phyloP scores from a whole-genome alignment of 305 asterid species.

The Fraxinus angustifolia region DNA sequence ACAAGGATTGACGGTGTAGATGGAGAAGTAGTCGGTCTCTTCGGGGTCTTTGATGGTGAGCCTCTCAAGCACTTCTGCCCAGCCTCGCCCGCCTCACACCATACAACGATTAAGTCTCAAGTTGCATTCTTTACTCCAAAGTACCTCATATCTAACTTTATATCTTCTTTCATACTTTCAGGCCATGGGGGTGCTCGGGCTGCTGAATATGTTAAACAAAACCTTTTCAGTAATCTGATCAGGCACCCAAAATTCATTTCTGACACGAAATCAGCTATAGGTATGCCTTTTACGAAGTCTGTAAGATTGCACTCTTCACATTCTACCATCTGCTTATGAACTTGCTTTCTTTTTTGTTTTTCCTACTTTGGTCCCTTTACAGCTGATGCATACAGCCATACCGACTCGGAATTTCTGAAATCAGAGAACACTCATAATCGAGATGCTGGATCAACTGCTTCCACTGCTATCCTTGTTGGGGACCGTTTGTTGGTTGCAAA shows the following conservation, averaged over 20 bases:
- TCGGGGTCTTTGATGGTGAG: constrained; percentile 85
- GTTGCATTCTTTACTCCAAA: neutral
- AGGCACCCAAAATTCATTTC: constrained; percentile 79
- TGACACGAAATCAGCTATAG: constrained; percentile 80
- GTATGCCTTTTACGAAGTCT: constrained; percentile 28
- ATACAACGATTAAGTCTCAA: neutral
- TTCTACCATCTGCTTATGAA: neutral
- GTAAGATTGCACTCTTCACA: neutral
- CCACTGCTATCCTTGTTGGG: constrained; percentile 87
- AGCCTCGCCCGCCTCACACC: neutral
- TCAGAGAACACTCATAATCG: constrained; percentile 60
- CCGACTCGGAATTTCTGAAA: constrained; percentile 81
- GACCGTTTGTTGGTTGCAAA: constrained; percentile 83
- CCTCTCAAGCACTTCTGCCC: constrained; percentile 13
- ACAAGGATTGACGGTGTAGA: constrained; percentile 94
- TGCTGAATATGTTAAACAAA: constrained; percentile 79
- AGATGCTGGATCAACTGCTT: constrained; percentile 93
- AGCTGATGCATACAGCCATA: constrained; percentile 76
- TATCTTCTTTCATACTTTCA: constrained; percentile 22
- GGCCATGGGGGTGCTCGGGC: constrained; percentile 96
- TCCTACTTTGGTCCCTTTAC: constrained; percentile 10
- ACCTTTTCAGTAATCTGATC: constrained; percentile 81
- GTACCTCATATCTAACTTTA: neutral
- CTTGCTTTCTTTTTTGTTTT: neutral
- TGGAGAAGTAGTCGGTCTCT: constrained; percentile 91